These are phyloP conservation scores for Alternaria burnsii DNA, from an alignment of 2,329 filamentous ascomycete genomes.

Conservation along the genomic window DNA sequence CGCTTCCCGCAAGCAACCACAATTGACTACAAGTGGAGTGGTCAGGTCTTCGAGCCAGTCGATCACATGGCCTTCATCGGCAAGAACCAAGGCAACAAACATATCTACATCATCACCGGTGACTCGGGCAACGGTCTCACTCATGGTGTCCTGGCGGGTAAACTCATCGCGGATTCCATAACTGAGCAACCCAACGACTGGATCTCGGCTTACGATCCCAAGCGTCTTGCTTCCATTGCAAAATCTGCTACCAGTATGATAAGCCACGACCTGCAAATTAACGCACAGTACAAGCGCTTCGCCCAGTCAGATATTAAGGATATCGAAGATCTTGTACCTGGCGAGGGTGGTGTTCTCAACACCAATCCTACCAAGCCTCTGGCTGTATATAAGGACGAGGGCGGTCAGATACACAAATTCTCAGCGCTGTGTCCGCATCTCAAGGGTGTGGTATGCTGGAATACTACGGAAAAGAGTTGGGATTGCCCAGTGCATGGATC, in stretches of 20 bases:
- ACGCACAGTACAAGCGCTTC: slow-evolving; percentile 65
- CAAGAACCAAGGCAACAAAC: slow-evolving; percentile 61
- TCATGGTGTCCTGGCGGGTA: slow-evolving; percentile 63
- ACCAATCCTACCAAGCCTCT: slow-evolving; percentile 57
- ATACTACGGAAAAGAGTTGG: slow-evolving; percentile 49
- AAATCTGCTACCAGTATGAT: slow-evolving; percentile 59
- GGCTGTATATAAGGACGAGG: slow-evolving; percentile 66
- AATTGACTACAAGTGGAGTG: slow-evolving; percentile 66
- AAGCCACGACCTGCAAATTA: slow-evolving; percentile 63
- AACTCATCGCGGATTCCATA: slow-evolving; percentile 64
- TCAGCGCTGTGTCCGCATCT: slow-evolving; percentile 66
- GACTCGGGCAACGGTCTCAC: slow-evolving; percentile 67
- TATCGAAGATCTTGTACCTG: slow-evolving; percentile 63
- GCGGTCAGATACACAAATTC: slow-evolving; percentile 60
- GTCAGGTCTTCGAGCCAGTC: slow-evolving; percentile 65
- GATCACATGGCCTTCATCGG: slow-evolving; percentile 67
- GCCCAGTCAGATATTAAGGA: slow-evolving; percentile 63
- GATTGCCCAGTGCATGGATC: slow-evolving; percentile 62
- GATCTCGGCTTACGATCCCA: slow-evolving; percentile 61
- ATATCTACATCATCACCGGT: slow-evolving; percentile 64
- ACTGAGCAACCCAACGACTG: slow-evolving; percentile 60
- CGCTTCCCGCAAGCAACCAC: slow-evolving; percentile 61
- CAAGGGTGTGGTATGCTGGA: slow-evolving; percentile 66
- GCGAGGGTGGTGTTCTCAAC: slow-evolving; percentile 64
- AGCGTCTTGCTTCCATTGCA: slow-evolving; percentile 55